A percentile compares a stretch with the other conserved stretches of the same genome.
phyloP scores from a whole-genome alignment of 2,329 filamentous ascomycete species.

The Aspergillus novofumigatus region DNA sequence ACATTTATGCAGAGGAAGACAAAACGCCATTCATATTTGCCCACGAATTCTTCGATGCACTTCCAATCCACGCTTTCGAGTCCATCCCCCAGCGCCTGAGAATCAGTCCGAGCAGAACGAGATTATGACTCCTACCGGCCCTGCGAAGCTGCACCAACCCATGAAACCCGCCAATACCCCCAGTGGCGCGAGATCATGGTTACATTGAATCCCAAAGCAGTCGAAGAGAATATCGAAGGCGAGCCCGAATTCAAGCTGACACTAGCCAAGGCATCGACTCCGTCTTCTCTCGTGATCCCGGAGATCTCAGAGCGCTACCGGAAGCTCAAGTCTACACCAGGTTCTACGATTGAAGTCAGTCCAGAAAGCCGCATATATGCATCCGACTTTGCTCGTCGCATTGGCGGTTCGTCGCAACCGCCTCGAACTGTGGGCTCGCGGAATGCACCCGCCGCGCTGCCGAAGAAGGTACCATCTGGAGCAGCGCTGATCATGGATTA shows the following conservation, averaged over 20 bases:
- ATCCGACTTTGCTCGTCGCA: constrained; percentile 75
- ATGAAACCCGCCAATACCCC: constrained; percentile 40
- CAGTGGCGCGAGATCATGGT: constrained; percentile 85
- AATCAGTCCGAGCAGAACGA: constrained; percentile 46
- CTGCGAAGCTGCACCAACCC: constrained; percentile 42
- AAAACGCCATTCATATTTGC: constrained; percentile 90
- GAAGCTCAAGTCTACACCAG: constrained; percentile 62
- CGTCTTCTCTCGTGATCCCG: constrained; percentile 80
- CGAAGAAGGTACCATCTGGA: constrained; percentile 65
- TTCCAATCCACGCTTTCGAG: constrained; percentile 94
- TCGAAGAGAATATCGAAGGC: constrained; percentile 45
- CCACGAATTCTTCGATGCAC: constrained; percentile 97
- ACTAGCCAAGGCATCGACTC: constrained; percentile 68
- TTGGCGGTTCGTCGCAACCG: constrained; percentile 61
- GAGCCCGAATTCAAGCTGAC: constrained; percentile 84
- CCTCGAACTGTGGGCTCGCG: constrained; percentile 16
- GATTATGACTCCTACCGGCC: constrained; percentile 47
- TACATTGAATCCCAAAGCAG: constrained; percentile 58
- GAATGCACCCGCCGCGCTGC: constrained; percentile 30
- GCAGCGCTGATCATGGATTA: constrained; percentile 97
- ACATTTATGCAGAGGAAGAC: constrained; percentile 48
- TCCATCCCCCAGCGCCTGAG: constrained; percentile 55
- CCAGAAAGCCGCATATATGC: constrained; percentile 80
- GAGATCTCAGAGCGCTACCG: constrained; percentile 76
- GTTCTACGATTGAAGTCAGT: constrained; percentile 80